Evolutionary conservation across 768 basidiomycete genomes (phyloP).

Genomic region (Kwoniella mangroviensis): DNA sequence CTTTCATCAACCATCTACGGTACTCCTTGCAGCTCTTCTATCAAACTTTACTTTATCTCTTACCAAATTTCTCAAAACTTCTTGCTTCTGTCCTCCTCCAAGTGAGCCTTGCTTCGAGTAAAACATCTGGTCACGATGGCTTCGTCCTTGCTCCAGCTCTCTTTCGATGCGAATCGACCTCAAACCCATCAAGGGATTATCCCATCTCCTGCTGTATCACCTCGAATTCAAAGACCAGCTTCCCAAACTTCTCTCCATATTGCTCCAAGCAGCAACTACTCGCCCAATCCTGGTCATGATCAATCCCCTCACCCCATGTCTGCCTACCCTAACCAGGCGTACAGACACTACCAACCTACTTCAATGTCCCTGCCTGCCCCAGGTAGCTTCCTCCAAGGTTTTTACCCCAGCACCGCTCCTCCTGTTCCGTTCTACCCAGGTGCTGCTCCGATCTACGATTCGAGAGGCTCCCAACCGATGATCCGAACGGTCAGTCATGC

Average conservation of each 20-base stretch:
- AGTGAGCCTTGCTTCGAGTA: not conserved
- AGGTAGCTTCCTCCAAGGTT: constrained; percentile 10
- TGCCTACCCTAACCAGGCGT: constrained; percentile 26
- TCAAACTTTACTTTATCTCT: constrained; percentile 19
- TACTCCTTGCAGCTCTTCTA: constrained; percentile 31
- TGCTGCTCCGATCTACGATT: constrained; percentile 36
- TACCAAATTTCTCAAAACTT: not conserved
- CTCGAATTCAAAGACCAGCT: constrained; percentile 37
- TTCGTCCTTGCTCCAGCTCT: constrained; percentile 22
- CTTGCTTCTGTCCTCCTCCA: not conserved
- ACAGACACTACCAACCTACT: constrained; percentile 19
- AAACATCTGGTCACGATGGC: constrained; percentile 22
- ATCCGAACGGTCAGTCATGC: constrained; percentile 50
- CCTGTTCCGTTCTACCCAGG: constrained; percentile 36
- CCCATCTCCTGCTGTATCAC: constrained; percentile 40
- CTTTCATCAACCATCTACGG: constrained; percentile 36
- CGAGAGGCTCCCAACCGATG: constrained; percentile 35
- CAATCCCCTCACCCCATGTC: constrained; percentile 26
- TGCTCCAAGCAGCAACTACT: constrained; percentile 25
- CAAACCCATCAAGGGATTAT: constrained; percentile 45
- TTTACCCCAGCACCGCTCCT: constrained; percentile 31
- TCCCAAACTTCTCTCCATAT: constrained; percentile 44
- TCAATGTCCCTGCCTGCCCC: constrained; percentile 24
- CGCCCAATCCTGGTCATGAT: constrained; percentile 23
- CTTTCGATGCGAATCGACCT: constrained; percentile 35